Base-by-base conservation (phyloP, 1,284 basidiomycete genomes). In the Agroathelia rolfsii region DNA sequence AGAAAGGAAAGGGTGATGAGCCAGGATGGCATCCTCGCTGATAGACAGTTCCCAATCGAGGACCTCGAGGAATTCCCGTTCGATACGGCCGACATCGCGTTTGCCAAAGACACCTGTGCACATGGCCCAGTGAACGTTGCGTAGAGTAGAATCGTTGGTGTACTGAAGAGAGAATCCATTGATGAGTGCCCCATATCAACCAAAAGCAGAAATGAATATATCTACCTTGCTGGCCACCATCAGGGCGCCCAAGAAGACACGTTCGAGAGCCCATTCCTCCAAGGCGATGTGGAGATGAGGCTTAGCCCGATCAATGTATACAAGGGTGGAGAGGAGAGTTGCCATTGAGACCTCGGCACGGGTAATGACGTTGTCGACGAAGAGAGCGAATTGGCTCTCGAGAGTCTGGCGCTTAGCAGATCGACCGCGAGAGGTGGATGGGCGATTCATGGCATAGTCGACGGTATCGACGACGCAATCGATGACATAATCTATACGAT, bases 21-120 rank as follows among this genome's bases (percentile, higher is more conserved):
- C 62, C 36, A 80, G 64, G 41, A 81, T 44, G 44, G 81, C 79
- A 34, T 61, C 59, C 44, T 83, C 79, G 37, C 62, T 59, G 40
- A 82, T 51, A 39, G 62, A 60, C 28, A 82, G 64, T 46, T 83
- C 74, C 42, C 75, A 82, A 48, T 79, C 73, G 42, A 82, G 67
- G 21, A 82, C 80, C 40, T 79, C 75, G 39, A 83, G 69, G 53
- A 79, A 82, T 55, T 82, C 78, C 44, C 78, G 70, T 52, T 82
- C 79, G 45, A 83, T 81, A 42, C 79, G 70, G 19, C 78, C 78
- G 14, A 82, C 69, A 46, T 83, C 80, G 13, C 77, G 69, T 49
- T 80, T 81, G 48, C 79, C 79, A 47, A 83, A 82, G 20, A 83
- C 73, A 32, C 78, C 77, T 0, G 80, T 82, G 57, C 79, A 82